phyloP scores from a whole-genome alignment of 192 early-diverging fungal genomes.

The Spinellus fusiger region DNA sequence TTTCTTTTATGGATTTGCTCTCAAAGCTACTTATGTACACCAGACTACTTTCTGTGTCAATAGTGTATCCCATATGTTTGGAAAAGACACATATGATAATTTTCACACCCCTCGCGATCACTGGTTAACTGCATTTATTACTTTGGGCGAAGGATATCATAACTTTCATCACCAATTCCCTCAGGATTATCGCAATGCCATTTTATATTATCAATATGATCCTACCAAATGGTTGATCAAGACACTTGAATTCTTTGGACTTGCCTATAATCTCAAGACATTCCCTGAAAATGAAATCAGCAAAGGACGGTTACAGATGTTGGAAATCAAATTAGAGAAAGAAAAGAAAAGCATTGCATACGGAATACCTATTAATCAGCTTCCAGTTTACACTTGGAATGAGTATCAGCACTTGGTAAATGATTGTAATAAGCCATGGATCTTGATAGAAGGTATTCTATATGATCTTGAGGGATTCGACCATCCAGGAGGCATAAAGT shows the following conservation, averaged over 20 bases:
- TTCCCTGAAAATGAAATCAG: constrained; percentile 77
- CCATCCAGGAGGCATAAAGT: constrained; percentile 84
- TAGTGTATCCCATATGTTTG: constrained; percentile 73
- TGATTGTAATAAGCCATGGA: constrained; percentile 62
- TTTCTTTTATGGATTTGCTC: constrained; percentile 68
- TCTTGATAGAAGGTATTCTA: constrained; percentile 79
- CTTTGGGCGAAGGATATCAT: constrained; percentile 80
- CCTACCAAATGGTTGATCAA: constrained; percentile 84
- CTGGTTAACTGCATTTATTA: constrained; percentile 73
- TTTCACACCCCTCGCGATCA: constrained; percentile 76
- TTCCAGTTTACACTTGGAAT: constrained; percentile 65
- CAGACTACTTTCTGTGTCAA: constrained; percentile 90
- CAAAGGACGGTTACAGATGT: constrained; percentile 77
- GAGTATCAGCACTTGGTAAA: constrained; percentile 61
- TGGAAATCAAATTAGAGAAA: constrained; percentile 63
- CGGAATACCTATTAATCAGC: constrained; percentile 59
- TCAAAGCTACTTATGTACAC: constrained; percentile 73
- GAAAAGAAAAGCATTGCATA: constrained; percentile 60
- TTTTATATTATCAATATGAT: constrained; percentile 72
- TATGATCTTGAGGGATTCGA: constrained; percentile 82
- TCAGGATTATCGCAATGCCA: constrained; percentile 81
- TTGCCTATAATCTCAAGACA: constrained; percentile 65
- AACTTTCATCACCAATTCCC: constrained; percentile 89
- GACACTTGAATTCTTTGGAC: constrained; percentile 46
- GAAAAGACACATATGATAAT: constrained; percentile 75